Evolutionary conservation across 2,329 filamentous ascomycete species (phyloP), one percentile per base, ranked within the genome.

Genomic region (Sporothrix dimorphospora): DNA sequence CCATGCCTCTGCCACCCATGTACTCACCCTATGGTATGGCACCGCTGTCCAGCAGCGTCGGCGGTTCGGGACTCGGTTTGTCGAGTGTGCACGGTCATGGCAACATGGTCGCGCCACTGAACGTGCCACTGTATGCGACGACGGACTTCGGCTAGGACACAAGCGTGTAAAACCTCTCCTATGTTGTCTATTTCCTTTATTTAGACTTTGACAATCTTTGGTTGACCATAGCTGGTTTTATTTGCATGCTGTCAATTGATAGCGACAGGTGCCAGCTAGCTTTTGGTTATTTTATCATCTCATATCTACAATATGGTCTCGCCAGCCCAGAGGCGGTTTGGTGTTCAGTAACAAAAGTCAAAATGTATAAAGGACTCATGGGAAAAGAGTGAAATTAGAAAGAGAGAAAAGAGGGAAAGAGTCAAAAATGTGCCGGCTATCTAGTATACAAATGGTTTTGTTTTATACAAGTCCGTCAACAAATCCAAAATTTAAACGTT

Each of bases 61-160:
- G 55, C 27, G 34, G 34, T 19, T 2, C 51, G 3, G 68, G 53
- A 1, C 19, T 49, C 5, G 68, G 55, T 4, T 14, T 57, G 40
- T 19, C 55, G 3, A 12, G 40, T 1, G 7, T 49, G n/a, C 27
- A 53, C 1, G 67, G 38, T 0, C n/a, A 68, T 16, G 30, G 42
- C 8, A 47, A 57, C 40, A 42, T 66, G 57, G 9, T 24, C 1
- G 34, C 34, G 14, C 38, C 57, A 0, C 34, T 70, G 16, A 70
- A 66, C 27, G 71, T 70, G 59, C 71, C 59, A 3, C 38, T 69
- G 12, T 72, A 72, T 11, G 34, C 51, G 3, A 70, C 68, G 30
- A 65, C 67, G 4, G 71, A 72, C 16, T 51, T 70, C 42, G 38
- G 34, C 1, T 70, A 34, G 66, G 45, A n/a, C 4, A 19, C 38